Percentiles rank a stretch among this genome's conserved stretches.
phyloP scores from a whole-genome alignment of 371 early-diverging fungal genomes.

The Rhizopus sp. region DNA sequence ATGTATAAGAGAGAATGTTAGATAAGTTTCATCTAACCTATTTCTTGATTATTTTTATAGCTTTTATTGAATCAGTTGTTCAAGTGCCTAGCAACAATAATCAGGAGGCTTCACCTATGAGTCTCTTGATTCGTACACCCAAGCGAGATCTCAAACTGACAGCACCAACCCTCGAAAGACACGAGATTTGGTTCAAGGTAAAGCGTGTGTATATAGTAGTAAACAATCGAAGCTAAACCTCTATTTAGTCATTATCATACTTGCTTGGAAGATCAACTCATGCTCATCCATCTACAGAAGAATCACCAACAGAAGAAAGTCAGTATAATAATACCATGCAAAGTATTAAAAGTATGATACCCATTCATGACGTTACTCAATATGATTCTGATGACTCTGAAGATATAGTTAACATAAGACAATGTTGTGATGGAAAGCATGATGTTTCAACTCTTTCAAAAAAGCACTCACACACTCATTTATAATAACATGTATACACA shows the following conservation, averaged over 20 bases:
- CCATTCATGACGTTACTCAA: conserved; percentile 9
- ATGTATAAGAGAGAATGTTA: conserved; percentile 6
- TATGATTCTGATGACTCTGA: conserved; percentile 41
- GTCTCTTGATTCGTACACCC: conserved; percentile 66
- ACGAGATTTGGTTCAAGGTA: conserved; percentile 67
- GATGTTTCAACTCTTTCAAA: conserved; percentile 33
- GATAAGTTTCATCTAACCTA: neutral
- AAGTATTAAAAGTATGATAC: conserved; percentile 6
- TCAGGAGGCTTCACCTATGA: conserved; percentile 50
- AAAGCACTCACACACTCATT: conserved; percentile 4
- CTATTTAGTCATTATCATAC: conserved; percentile 31
- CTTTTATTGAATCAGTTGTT: conserved; percentile 60
- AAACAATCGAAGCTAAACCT: neutral
- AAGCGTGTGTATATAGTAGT: neutral
- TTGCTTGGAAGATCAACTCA: conserved; percentile 22
- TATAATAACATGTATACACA: too few relatives aligned
- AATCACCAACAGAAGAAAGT: conserved; percentile 2
- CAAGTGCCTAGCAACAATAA: conserved; percentile 46
- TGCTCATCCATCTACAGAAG: conserved; percentile 12
- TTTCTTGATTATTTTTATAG: conserved; percentile 27
- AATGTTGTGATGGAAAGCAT: conserved; percentile 46
- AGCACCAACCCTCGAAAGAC: conserved; percentile 65
- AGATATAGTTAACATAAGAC: conserved; percentile 35
- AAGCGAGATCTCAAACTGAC: conserved; percentile 71
- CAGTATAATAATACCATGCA: neutral